Evolutionary conservation across 1,139 yeast genomes (phyloP), one percentile per base, ranked within the genome.

Genomic region (Sugiyamaella paludigena): DNA sequence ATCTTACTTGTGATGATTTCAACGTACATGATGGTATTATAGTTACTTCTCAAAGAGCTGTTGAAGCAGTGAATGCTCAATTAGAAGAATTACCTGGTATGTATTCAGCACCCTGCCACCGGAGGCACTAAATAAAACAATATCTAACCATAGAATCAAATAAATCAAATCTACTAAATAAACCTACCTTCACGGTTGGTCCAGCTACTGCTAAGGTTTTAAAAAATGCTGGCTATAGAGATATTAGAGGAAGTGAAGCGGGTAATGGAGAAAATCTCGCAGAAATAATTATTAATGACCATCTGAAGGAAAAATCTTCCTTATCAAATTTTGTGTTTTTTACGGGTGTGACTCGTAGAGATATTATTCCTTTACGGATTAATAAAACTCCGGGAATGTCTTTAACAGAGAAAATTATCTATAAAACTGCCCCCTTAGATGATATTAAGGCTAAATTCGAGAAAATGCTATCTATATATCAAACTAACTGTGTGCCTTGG

Each of bases 21-120:
- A 52, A 58, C 3, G 58, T 76, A 44, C 29, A 38, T 11, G 72
- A 75, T 48, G 78, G 80, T 1, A 67, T 87, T 37, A 84, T 92
- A 9, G 81, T 92, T n/a, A 89, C 98, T 0, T 85, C 95, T 2
- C 97, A 91, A 64, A 69, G 98, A 57, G 95, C 97, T 0, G 95
- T 91, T 0, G 97, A 91, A 60, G 84, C 91, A 31, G 43, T 78
- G 78, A 40, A 66, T 57, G 9, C 43, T 40, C 51, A 56, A 29
- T 31, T 50, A 43, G 43, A 3, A 15, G 39, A n/a, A 58, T 30
- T 42, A 15, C 29, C 50, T 7, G 48, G 43, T 40, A 12, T 3
- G 44, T 30, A 16, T 15, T 15, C n/a, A n/a, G n/a, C n/a, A n/a
- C n/a, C n/a, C n/a, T n/a, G 40, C 1, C 19, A 36, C 34, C 2